Evolutionary conservation across 176 grass and related monocot genomes (phyloP), one percentile per base, ranked within the genome.

Genomic region (Raddia guianensis): DNA sequence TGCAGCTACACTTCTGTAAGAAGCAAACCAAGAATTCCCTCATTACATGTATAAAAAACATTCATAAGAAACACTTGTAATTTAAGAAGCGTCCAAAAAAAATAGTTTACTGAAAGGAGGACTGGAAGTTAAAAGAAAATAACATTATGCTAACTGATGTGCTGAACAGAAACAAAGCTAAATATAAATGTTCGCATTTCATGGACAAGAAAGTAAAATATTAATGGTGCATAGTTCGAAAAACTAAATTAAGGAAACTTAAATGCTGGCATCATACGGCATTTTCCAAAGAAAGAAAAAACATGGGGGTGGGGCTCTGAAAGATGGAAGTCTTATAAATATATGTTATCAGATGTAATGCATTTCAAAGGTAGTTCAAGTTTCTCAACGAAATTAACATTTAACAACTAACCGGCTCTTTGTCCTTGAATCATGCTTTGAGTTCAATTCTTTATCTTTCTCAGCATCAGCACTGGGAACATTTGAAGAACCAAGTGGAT

Each of bases 381-480:
- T 33, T 47, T 70, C 72, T 60, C 46, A 56, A 83, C 64, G 13
- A 69, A 68, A 42, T 60, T 54, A 43, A 77, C 12, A 68, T 42
- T 60, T 54, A 43, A 77, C 12, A 74, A 86, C 80, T 74, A 49
- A 94, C 89, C 83, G 44, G 62, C 16, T 85, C 58, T 84, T 87
- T 83, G 78, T 45, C 70, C 85, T 76, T 86, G 61, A 84, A 63
- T 46, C 73, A 43, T 84, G 81, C 78, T 83, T 77, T 16, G 51
- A 75, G 51, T 85, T 82, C 74, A 77, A 8, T 81, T 90, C 87
- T 68, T 79, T 91, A 43, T 84, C 87, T 70, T 75, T 46, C 6
- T 84, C 85, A 42, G 62, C 45, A 72, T 77, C 77, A 66, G 48
- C 37, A 88, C 34, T 76, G 11, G 80, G 46, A 85, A 58, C 65